These are phyloP conservation scores for Chlorokybus atmophyticus DNA, from an alignment of 139 green algal genomes.

Conservation along the genomic window DNA sequence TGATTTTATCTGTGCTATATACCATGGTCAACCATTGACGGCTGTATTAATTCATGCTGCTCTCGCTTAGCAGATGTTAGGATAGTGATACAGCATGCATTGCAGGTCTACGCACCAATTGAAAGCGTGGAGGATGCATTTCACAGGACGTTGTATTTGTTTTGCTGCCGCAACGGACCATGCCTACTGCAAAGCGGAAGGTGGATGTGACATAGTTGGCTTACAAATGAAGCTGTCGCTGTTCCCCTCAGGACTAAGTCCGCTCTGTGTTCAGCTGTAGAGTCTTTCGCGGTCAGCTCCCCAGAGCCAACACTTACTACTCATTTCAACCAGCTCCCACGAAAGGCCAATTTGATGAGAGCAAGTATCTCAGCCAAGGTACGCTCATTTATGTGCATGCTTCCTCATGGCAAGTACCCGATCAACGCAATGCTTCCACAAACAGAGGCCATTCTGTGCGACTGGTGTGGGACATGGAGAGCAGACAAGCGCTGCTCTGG, in stretches of 20 bases:
- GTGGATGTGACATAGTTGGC: not conserved
- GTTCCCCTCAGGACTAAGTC: too few species aligned
- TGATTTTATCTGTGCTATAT: not conserved
- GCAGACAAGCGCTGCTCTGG: slow-evolving; percentile 9
- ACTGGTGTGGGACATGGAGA: slow-evolving; percentile 7
- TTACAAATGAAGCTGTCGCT: not conserved
- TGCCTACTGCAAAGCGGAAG: not conserved
- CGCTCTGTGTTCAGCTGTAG: too few species aligned
- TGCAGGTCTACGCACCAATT: slow-evolving; percentile 6
- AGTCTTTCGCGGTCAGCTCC: slow-evolving; percentile 3
- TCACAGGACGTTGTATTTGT: not conserved
- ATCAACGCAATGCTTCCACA: too few species aligned
- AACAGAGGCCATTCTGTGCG: not conserved
- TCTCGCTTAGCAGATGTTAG: too few species aligned
- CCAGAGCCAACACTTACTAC: slow-evolving; percentile 2
- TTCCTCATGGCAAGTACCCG: too few species aligned
- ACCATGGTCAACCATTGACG: not conserved
- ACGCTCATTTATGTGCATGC: not conserved
- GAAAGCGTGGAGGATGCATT: not conserved
- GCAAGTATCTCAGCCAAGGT: not conserved
- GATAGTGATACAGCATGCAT: too few species aligned
- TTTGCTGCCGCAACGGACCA: not conserved
- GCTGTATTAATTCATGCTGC: too few species aligned
- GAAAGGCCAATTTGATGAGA: not conserved
- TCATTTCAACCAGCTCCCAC: slow-evolving; percentile 1